Evolutionary conservation across 225 moss, liverwort and hornwort genomes (phyloP), one percentile per base, ranked within the genome.

Genomic region (Sphagnum contortum): DNA sequence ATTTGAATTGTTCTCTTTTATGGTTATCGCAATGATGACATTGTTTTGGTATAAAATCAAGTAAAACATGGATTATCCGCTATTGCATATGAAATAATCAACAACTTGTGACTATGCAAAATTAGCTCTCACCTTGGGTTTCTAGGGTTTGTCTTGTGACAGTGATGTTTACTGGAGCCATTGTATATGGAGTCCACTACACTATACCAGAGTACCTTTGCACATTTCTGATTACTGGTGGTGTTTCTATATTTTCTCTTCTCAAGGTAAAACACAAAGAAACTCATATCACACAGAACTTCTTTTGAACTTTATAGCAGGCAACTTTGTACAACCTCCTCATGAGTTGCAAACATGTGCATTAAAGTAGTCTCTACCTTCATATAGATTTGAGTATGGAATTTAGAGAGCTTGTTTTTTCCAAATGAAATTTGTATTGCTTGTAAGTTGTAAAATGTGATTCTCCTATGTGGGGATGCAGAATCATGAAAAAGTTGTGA

Each of bases 151-250:
- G 64, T 29, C 29, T 51, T 45, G 47, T 68, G 71, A 64, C 84
- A 98, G 98, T 98, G 12, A 98, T 98, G 98, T 75, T 98, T 70
- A 72, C 84, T 77, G 93, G 93, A 51, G 87, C 93, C 5, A 79
- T 98, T 58, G 69, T 98, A 12, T 98, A 93, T 46, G 87, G 93
- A 72, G 98, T 98, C 53, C 91, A 76, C 47, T 98, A 98, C 57
- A 76, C 80, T 3, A 49, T 89, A 6, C 85, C 88, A 45, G 89
- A 98, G 55, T 98, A 98, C 63, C 47, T 98, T 60, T 92, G 91
- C 81, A 85, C 98, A 46, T 55, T 91, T 76, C 75, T 93, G 74
- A 91, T 98, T 64, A 93, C 98, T 57, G 85, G 89, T 70, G 98
- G 98, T 61, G 93, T 98, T 50, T 94, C 98, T 50, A 14, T 88